Base-by-base conservation (phyloP, 2,329 filamentous ascomycete genomes). In the Beauveria asiatica region DNA sequence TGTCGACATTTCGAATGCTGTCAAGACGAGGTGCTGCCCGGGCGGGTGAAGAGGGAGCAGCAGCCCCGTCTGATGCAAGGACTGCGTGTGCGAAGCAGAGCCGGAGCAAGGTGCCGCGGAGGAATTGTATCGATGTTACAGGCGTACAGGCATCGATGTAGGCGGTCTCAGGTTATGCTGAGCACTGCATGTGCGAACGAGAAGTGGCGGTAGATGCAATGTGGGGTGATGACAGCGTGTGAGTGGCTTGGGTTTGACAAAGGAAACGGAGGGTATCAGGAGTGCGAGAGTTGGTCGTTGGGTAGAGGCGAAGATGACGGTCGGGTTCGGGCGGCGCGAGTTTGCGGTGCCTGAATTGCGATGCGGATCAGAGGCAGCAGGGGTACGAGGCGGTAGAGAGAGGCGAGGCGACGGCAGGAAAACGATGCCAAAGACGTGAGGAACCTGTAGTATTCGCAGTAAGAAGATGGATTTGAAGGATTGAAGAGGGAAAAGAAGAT, bases 1-100 rank as follows among this genome's bases (percentile, higher is more conserved):
- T 19, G 60, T 56, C 16, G 56, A 49, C 59, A 61, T 54, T 48
- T 54, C 46, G 44, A 51, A 25, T 45, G n/a, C 10, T 21, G 53
- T 56, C 49, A 33, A 58, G 45, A 48, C 56, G 45, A 54, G 51
- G 57, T 21, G 57, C 57, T 60, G 51, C 37, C 50, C 21, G 33
- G 51, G 33, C 41, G 7, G 23, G 11, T 13, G n/a, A 27, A 27
- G 57, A 46, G 17, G 33, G 50, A 45, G 42, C 57, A 60, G 42
- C 57, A 60, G 57, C 57, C 42, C 57, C 57, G 51, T 46, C 50
- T 48, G 48, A 49, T 54, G 41, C 23, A 39, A 58, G 37, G 46
- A 30, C 10, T 50, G 45, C 45, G 44, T 57, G 45, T 46, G 21
- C 37, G 56, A 25, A 50, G 54, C 54, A 48, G 30, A 33, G 46